A percentile compares a stretch with the other conserved stretches of the same genome.
phyloP scores from a whole-genome alignment of 495 filamentous ascomycete species.

The Aspergillus sclerotiicarbonarius region DNA sequence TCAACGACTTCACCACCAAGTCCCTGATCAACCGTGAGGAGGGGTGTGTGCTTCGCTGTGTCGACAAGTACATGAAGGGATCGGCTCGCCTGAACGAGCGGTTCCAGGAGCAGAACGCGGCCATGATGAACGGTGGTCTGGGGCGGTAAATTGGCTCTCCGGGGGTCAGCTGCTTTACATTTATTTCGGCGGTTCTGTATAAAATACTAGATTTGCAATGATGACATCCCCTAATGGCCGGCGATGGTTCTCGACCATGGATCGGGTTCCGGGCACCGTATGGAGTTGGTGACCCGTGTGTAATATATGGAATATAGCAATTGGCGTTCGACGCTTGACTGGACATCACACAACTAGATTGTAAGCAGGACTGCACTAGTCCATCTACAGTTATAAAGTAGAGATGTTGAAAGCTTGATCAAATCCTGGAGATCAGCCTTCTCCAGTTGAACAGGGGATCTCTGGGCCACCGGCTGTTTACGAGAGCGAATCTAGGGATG shows the following conservation, averaged over 20 bases:
- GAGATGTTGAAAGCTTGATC: too few species aligned
- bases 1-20: constrained; percentile 98
- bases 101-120: constrained; percentile 91
- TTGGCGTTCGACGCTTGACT: too few species aligned
- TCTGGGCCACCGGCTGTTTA: too few species aligned
- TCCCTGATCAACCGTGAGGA: constrained; percentile 82
- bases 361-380: too few species aligned
- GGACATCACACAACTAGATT: too few species aligned
- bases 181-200: constrained; percentile 16
- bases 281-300: too few species aligned
- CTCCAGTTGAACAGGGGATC: too few species aligned
- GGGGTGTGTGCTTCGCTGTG: constrained; percentile 86
- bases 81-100: constrained; percentile 82
- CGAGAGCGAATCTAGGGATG: too few species aligned
- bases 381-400: too few species aligned
- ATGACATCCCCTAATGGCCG: constrained; percentile 19
- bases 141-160: constrained; percentile 34
- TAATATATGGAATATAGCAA: too few species aligned
- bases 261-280: background rate
- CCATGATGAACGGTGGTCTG: constrained; percentile 69
- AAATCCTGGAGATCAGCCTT: too few species aligned
- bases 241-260: background rate
- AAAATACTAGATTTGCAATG: constrained; percentile 21
- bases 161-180: constrained; percentile 12
- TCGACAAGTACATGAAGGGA: constrained; percentile 90